phyloP scores from a whole-genome alignment of 2,329 filamentous ascomycete species.

The Gliomastix tumulicola region DNA sequence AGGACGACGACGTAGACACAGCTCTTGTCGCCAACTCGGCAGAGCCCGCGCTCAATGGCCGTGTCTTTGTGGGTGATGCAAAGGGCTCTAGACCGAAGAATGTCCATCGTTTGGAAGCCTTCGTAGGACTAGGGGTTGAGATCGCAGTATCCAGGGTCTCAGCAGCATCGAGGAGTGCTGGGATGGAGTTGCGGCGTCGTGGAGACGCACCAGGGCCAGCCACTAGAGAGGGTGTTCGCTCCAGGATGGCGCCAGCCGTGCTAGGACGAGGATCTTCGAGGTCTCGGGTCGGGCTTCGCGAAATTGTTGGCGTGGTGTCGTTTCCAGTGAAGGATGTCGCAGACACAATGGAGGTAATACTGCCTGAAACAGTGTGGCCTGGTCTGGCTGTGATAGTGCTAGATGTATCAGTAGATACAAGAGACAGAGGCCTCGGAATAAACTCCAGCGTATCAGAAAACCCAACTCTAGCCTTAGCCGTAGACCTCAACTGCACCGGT shows the following conservation, averaged over 20 bases:
- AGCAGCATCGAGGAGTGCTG: slow-evolving; percentile 38
- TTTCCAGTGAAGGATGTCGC: slow-evolving; percentile 36
- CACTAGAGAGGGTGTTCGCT: slow-evolving; percentile 26
- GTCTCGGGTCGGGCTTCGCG: slow-evolving; percentile 31
- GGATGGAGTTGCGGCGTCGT: slow-evolving; percentile 53
- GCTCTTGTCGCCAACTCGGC: slow-evolving; percentile 26
- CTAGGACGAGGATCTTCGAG: slow-evolving; percentile 52
- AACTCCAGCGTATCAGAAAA: slow-evolving; percentile 82
- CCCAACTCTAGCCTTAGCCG: slow-evolving; percentile 60
- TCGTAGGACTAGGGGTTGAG: slow-evolving; percentile 39
- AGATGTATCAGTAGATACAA: slow-evolving; percentile 78
- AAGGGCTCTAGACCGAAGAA: slow-evolving; percentile 57
- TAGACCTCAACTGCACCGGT: slow-evolving; percentile 14
- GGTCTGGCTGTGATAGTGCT: slow-evolving; percentile 65
- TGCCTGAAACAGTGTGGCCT: slow-evolving; percentile 69
- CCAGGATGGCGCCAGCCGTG: slow-evolving; percentile 65
- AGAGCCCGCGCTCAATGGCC: slow-evolving; percentile 40
- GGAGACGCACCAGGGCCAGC: slow-evolving; percentile 21
- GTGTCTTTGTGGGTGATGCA: slow-evolving; percentile 36
- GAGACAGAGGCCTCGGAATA: slow-evolving; percentile 73
- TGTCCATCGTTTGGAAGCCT: slow-evolving; percentile 51
- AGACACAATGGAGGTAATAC: slow-evolving; percentile 71
- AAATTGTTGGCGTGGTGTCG: slow-evolving; percentile 24
- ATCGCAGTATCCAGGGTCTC: slow-evolving; percentile 24
- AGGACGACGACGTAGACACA: slow-evolving; percentile 19